Base-by-base conservation (phyloP, 345 rosid species). In the Carallia pectinifolia region DNA sequence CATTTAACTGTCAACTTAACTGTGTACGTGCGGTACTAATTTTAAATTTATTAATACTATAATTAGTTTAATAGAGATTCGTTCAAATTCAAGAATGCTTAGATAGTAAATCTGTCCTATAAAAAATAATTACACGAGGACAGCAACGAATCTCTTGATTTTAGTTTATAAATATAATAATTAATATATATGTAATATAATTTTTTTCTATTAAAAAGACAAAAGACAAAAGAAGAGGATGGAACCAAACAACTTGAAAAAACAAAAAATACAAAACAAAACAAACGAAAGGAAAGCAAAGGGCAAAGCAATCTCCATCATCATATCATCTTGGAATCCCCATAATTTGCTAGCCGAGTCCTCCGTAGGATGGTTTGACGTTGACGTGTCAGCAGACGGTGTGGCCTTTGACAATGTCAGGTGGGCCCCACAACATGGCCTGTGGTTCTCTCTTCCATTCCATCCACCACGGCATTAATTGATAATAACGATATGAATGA, bases 371-470 rank as follows among this genome's bases (percentile, higher is more conserved):
- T 23, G 2, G 19, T 30, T 31, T 75, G 86, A 83, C 64, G 64
- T 81, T 55, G 81, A 83, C 83, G 79, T 75, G 77, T 81, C 86
- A 61, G 9, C 3, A 38, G 44, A 65, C 61, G 61, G 73, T 40
- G 55, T 66, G 78, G 67, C 65, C 61, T 4, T 23, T 1, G 48
- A 36, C 27, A 66, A 27, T 61, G 67, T 61, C 76, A 68, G 69
- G 60, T 66, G 81, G 72, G 40, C 39, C 77, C 77, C 40, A n/a
- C 61, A 17, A 52, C 69, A 58, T 66, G 66, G 71, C 31, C 52
- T 7, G 38, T 6, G 12, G 19, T 17, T 38, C 15, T 52, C 67
- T 17, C 10, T 37, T 3, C 17, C 50, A 2, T 44, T 44, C 50
- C 50, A 44, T 44, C 50, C 15, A 44, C 50, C 50, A 56, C 29